Evolutionary conservation across 371 early-diverging fungal genomes (phyloP).

Genomic region (Mortierella sp.): DNA sequence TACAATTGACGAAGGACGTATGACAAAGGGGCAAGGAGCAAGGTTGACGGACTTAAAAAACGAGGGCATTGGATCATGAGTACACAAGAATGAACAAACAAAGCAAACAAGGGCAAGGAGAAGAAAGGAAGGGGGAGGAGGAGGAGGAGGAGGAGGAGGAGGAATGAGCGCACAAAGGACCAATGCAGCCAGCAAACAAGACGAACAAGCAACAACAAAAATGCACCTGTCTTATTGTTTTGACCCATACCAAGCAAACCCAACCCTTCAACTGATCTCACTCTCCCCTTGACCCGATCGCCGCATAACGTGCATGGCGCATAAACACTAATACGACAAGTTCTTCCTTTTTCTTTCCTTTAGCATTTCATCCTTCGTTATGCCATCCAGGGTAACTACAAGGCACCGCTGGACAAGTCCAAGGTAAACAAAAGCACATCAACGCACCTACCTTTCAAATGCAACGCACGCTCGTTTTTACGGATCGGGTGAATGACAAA

Average conservation of each 20-base stretch:
- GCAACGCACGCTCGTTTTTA: background rate
- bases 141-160: background rate
- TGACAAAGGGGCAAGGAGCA: background rate
- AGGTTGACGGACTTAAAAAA: background rate
- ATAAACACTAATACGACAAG: background rate
- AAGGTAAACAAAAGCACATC: constrained; percentile 23
- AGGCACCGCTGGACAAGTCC: constrained; percentile 45
- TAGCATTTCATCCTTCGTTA: constrained; percentile 55
- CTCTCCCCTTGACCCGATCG: background rate
- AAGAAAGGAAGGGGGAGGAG: background rate
- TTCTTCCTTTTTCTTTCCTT: background rate
- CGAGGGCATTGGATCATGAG: background rate
- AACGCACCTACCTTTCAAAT: background rate
- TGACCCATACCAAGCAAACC: background rate
- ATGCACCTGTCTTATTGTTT: background rate
- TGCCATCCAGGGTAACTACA: constrained; percentile 50
- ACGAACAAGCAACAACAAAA: background rate
- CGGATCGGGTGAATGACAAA: background rate
- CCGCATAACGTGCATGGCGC: background rate
- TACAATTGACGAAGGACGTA: too few species aligned
- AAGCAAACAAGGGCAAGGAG: background rate
- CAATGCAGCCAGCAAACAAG: too few species aligned
- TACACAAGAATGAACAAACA: background rate
- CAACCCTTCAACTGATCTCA: background rate
- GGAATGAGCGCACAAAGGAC: background rate